phyloP scores from a whole-genome alignment of 352 stramenopile species.

The Globisporangium cylindrosporum region DNA sequence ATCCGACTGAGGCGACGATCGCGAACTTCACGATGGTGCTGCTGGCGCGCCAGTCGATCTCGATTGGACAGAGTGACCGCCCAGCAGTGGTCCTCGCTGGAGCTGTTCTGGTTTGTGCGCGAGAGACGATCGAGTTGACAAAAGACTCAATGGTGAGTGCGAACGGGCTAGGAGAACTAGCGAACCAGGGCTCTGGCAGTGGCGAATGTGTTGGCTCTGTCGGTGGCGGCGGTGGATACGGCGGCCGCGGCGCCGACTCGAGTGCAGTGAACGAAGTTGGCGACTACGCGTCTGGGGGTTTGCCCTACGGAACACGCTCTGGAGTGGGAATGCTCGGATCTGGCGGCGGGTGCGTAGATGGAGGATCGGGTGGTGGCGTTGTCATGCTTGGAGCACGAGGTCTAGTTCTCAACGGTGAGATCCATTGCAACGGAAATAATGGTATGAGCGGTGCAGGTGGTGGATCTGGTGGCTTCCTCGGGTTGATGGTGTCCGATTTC shows the following conservation, averaged over 20 bases:
- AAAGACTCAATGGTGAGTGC: constrained; percentile 42
- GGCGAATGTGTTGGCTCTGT: constrained; percentile 57
- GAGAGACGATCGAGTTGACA: constrained; percentile 43
- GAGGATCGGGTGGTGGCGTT: constrained; percentile 64
- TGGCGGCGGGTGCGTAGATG: constrained; percentile 63
- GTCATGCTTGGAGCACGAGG: constrained; percentile 58
- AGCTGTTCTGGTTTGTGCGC: constrained; percentile 60
- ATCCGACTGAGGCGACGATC: constrained; percentile 9
- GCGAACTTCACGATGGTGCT: constrained; percentile 70
- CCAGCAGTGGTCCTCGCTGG: constrained; percentile 38
- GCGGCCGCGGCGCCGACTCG: constrained; percentile 67
- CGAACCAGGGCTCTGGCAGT: constrained; percentile 62
- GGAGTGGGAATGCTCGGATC: constrained; percentile 70
- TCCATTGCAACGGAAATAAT: constrained; percentile 64
- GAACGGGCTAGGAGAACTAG: constrained; percentile 56
- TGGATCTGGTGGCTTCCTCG: constrained; percentile 73
- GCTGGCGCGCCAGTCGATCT: constrained; percentile 48
- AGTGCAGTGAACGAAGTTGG: constrained; percentile 45
- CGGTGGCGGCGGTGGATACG: constrained; percentile 67
- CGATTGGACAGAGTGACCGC: constrained; percentile 36
- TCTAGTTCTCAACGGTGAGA: constrained; percentile 66
- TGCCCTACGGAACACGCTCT: constrained; percentile 64
- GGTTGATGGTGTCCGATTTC: constrained; percentile 55
- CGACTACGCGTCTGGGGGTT: constrained; percentile 59
- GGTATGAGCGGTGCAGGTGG: constrained; percentile 56